These are phyloP conservation scores for Leersia perrieri DNA, from an alignment of 176 grass and related monocot genomes.

Conservation along the genomic window DNA sequence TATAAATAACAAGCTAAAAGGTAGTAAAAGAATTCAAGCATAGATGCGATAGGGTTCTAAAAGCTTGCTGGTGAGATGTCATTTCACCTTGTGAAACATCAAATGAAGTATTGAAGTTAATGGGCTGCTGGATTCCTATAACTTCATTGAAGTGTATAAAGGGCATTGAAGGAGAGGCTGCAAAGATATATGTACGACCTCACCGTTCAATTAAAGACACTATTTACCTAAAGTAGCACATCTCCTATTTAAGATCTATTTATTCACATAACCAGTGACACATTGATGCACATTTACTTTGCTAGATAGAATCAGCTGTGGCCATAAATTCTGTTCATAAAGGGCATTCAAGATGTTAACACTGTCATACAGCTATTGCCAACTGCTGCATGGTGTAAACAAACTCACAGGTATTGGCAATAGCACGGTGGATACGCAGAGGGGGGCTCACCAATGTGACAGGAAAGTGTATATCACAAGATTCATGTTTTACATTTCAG, in stretches of 20 bases:
- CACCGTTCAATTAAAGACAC: conserved; percentile 22
- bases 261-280: conserved; percentile 30
- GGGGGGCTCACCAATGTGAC: background rate
- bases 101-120: conserved; percentile 37
- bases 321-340: conserved; percentile 46
- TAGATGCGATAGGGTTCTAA: conserved; percentile 37
- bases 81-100: conserved; percentile 35
- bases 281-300: conserved; percentile 53
- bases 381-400: conserved; percentile 40
- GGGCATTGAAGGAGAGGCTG: conserved; percentile 44
- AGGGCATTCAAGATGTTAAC: conserved; percentile 53
- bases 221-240: conserved; percentile 40
- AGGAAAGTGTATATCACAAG: background rate
- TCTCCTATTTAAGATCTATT: conserved; percentile 38
- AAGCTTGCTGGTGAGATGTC: conserved; percentile 46
- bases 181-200: conserved; percentile 19
- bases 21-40: conserved; percentile 26
- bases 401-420: conserved; percentile 28
- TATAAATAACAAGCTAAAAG: background rate
- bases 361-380: conserved; percentile 36
- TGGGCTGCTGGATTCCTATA: conserved; percentile 31
- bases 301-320: conserved; percentile 37
- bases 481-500: conserved; percentile 21
- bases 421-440: conserved; percentile 6
- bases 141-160: conserved; percentile 37